Evolutionary conservation across 768 basidiomycete genomes (phyloP), one percentile per base, ranked within the genome.

Genomic region (Gautieria morchelliformis): DNA sequence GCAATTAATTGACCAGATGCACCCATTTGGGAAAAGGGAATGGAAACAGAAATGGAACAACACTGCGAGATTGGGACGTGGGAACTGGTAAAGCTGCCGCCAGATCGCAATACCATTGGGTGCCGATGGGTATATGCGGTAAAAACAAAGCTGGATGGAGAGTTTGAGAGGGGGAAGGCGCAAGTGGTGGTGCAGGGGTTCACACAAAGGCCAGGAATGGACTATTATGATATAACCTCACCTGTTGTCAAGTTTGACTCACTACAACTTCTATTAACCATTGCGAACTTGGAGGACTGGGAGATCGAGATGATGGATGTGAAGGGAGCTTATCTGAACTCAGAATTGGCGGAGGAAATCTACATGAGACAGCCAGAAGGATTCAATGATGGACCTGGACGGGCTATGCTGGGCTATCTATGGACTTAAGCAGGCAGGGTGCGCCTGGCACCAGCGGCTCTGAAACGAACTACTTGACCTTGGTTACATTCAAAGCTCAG

Each of bases 241-340:
- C 73, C 73, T 1, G 72, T 69, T 15, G 70, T 70, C 14, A 67
- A 68, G 17, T 68, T 73, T 64, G 74, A 75, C 60, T 35, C 67
- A 33, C 63, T 69, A 15, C 54, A 64, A 0, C 57, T 60, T 3
- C 40, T 67, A n/a, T 61, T 75, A 9, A 67, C 69, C 1, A 60
- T 58, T 37, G 64, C 70, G 0, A 61, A 64, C 0, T 49, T 37
- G 3, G 3, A 68, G 1, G 56, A 68, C 14, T 68, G 63, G 61
- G 65, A 71, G 15, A 58, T 71, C 0, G 60, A 65, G 2, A 63
- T 65, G 20, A 63, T 72, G 50, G 70, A 73, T 17, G 55, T 72
- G 0, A 64, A 62, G 2, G 62, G 64, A 0, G 66, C 67, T 0
- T 72, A 70, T 52, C 62, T 73, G 0, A 67, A 73, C 45, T 63